phyloP scores from a whole-genome alignment of 179 eudicot species.

The Spinacia oleracea region DNA sequence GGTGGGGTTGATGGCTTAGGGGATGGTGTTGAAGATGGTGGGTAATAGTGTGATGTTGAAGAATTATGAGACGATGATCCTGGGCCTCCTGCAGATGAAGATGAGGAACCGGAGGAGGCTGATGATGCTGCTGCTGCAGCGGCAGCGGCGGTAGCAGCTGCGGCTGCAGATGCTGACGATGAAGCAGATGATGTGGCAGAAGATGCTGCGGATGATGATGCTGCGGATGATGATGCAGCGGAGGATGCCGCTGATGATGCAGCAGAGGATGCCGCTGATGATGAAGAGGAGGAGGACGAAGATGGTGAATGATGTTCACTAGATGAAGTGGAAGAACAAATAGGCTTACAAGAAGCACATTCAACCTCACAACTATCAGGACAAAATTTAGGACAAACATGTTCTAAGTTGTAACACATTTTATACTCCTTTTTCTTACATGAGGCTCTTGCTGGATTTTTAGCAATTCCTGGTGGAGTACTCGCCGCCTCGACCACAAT shows the following conservation, averaged over 20 bases:
- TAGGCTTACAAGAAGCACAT: conserved; percentile 41
- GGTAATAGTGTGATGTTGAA: too few species aligned
- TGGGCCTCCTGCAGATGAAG: too few species aligned
- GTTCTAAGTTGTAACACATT: conserved; percentile 33
- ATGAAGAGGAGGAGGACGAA: not conserved
- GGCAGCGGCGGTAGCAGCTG: not conserved
- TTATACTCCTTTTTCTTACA: conserved; percentile 39
- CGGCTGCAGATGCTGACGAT: not conserved
- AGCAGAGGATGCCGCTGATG: too few species aligned
- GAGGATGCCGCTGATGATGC: too few species aligned
- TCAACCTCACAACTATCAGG: conserved; percentile 38
- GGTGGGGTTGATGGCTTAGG: too few species aligned
- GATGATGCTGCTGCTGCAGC: not conserved
- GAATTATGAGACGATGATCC: too few species aligned
- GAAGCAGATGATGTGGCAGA: not conserved
- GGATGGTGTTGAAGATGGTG: too few species aligned
- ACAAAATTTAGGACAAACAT: conserved; percentile 40
- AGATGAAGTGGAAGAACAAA: conserved; percentile 25
- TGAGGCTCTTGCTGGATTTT: conserved; percentile 31
- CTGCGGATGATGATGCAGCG: too few species aligned
- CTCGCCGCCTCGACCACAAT: conserved; percentile 23
- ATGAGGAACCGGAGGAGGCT: not conserved
- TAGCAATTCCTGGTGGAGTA: conserved; percentile 42
- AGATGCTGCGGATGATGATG: too few species aligned
- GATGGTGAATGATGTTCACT: not conserved